Base-by-base conservation (phyloP, 78 protist genomes). In the Dictyostelium firmibasis region DNA sequence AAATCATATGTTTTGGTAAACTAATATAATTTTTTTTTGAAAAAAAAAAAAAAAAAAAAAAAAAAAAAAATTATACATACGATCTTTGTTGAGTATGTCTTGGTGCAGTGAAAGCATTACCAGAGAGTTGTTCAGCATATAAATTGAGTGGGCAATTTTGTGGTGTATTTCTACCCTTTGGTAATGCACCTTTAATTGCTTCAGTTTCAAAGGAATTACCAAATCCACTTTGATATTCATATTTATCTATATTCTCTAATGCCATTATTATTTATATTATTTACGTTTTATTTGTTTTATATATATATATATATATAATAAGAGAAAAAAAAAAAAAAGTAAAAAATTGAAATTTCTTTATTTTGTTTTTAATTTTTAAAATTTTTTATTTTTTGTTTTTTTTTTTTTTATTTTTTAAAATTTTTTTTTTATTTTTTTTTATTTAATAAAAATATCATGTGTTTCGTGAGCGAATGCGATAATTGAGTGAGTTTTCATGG, bases 71-170 rank as follows among this genome's bases (percentile, higher is more conserved):
- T 18, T 50, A 14, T 38, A 88, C 93, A 14, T 84, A 96, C 97
- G 96, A 95, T 72, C 96, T 75, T 84, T 78, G 91, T 97, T 98
- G 97, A 4, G 2, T 5, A 18, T 18, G 69, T 43, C 99, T 85
- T 16, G 98, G 97, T 36, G 27, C 96, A 0, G 99, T 99, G 82
- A 99, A 99, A 7, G 99, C 98, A 16, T 98, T 95, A 36, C 99
- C 99, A 43, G 93, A 87, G 67, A 99, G 75, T 92, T 98, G 99
- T 84, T 99, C 99, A 0, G 99, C 99, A 60, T 97, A 98, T n/a
- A 99, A 96, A 72, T 97, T 97, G 60, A 62, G 43, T 41, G 99
- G 97, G 60, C 97, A 91, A 9, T 25, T 62, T 95, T 98, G 99
- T 35, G 99, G 99, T 2, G 97, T 83, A 95, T 98, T 98, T 60